These are phyloP conservation scores for Paraphaeosphaeria minitans DNA, from an alignment of 2,329 filamentous ascomycete genomes.

Conservation along the genomic window DNA sequence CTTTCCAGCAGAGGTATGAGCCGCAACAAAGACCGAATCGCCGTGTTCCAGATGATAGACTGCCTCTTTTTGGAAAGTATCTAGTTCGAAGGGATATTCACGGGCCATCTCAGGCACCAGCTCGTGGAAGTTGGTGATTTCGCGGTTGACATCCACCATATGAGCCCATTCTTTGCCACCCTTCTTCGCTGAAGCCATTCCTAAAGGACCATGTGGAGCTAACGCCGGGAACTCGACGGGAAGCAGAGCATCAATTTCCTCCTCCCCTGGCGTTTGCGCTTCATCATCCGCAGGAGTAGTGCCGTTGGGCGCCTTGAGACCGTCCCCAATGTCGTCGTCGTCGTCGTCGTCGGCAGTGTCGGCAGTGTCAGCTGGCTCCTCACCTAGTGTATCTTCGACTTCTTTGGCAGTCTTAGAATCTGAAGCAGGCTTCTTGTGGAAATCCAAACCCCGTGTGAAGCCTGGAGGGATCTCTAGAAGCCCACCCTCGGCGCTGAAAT, in stretches of 20 bases:
- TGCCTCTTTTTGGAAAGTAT: conserved; percentile 98
- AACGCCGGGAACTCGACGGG: conserved; percentile 93
- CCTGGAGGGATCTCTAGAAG: conserved; percentile 84
- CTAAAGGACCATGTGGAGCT: conserved; percentile 79
- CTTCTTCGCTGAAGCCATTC: conserved; percentile 72
- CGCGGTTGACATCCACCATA: conserved; percentile 93
- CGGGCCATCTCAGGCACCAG: conserved; percentile 95
- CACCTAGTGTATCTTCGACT: conserved; percentile 67
- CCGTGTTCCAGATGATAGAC: conserved; percentile 96
- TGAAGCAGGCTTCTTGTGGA: conserved; percentile 63
- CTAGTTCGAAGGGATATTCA: conserved; percentile 95
- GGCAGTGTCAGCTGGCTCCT: conserved; percentile 50
- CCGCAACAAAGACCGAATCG: conserved; percentile 96
- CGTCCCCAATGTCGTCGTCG: conserved; percentile 32
- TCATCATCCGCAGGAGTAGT: conserved; percentile 53
- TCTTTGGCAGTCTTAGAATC: conserved; percentile 70
- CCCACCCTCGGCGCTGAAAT: conserved; percentile 76
- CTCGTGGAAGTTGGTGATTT: conserved; percentile 92
- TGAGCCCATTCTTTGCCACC: conserved; percentile 92
- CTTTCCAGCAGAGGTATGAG: conserved; percentile 96
- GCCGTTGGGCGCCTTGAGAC: conserved; percentile 29
- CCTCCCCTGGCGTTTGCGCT: conserved; percentile 52
- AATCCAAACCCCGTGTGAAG: conserved; percentile 76
- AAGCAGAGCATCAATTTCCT: conserved; percentile 81
- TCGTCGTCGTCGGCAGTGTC: conserved; percentile 28